Evolutionary conservation across 768 basidiomycete genomes (phyloP).

Genomic region (Chalciporus pseudorubinellus): DNA sequence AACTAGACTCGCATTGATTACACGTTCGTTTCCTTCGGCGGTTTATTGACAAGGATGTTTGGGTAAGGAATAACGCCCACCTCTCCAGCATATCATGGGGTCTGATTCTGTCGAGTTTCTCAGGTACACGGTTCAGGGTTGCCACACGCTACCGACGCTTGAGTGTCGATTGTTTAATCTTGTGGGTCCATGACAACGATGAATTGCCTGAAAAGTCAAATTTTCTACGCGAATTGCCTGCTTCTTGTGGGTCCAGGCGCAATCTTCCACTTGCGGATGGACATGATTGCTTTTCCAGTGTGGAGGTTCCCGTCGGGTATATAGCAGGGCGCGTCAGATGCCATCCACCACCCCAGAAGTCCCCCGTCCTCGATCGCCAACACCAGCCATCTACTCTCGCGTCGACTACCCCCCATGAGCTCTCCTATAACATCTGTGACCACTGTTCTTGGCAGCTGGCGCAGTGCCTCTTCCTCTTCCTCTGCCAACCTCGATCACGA

Average conservation of each 20-base stretch:
- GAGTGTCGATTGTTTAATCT: no score
- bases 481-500: constrained; percentile 12
- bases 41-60: no score
- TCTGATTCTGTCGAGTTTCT: no score
- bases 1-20: no score
- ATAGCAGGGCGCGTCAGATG: neutral
- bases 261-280: neutral
- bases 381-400: neutral
- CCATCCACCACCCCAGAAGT: neutral
- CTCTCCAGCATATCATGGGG: no score
- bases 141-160: no score
- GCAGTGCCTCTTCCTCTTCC: constrained; percentile 1
- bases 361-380: neutral
- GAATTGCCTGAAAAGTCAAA: constrained; percentile 4
- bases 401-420: constrained; percentile 5
- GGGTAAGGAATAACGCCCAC: no score
- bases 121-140: no score
- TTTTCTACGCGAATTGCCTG: neutral
- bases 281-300: neutral
- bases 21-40: no score
- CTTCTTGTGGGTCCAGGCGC: constrained; percentile 1
- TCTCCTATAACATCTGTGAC: neutral
- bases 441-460: constrained; percentile 18
- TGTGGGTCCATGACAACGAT: neutral
- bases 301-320: neutral